Evolutionary conservation across 2,329 filamentous ascomycete species (phyloP), one percentile per base, ranked within the genome.

Genomic region (Fusarium compactum): DNA sequence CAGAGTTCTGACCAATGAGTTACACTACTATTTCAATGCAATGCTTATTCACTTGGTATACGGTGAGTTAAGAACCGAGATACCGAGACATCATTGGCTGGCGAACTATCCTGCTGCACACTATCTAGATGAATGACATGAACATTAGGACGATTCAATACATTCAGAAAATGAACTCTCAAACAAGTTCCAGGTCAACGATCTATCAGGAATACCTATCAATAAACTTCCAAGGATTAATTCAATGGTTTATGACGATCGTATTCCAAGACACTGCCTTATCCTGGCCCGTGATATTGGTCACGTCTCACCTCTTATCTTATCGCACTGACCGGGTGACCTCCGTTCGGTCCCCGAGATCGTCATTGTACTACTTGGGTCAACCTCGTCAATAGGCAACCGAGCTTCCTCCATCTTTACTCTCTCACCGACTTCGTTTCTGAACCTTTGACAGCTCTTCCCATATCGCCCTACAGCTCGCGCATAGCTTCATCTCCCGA

Each of bases 261-360:
- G 14, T 32, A 34, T 38, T n/a, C 16, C 25, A 29, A 47, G 45
- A n/a, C 48, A 51, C n/a, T 53, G 14, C 16, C 41, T 53, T 41
- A 51, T 45, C 60, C 46, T 32, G 25, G 41, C 27, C 30, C 34
- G 20, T 56, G 58, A 56, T 30, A 30, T 1, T 56, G 62, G 58
- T 70, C 58, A 70, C 55, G 68, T 40, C 45, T 16, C 29, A 38
- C 25, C 25, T 48, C 61, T 69, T 69, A 69, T 69, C 67, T 69
- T 69, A 69, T 69, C 67, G 24, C 25, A 25, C n/a, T 46, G 58
- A 27, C 70, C 71, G 41, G 57, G 67, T 75, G 71, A 75, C 71
- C 65, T 50, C 56, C 55, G 46, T 53, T 62, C 22, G 67, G 40
- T 45, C 34, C 62, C 65, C 59, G 24, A 70, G 67, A 60, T 68